These are phyloP conservation scores for Myrica gale DNA, from an alignment of 306 rosid genomes.

Conservation along the genomic window DNA sequence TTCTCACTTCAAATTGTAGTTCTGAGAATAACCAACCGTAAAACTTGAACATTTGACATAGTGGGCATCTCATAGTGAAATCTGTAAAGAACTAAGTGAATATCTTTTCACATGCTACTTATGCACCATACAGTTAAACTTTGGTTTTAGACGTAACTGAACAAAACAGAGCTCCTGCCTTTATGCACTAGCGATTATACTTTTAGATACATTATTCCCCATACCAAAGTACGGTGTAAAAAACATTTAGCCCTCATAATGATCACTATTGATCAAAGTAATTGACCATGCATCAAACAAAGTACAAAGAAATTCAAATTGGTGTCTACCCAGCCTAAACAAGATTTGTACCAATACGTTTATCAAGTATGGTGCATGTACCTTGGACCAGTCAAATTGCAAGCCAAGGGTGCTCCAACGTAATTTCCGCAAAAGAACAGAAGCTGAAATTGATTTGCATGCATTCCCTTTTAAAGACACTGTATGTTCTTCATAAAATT, in stretches of 20 bases:
- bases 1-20: too few relatives aligned
- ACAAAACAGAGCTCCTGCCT: neutral
- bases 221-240: neutral
- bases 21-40: neutral
- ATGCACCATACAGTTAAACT: neutral
- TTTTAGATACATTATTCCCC: neutral
- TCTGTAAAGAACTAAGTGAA: neutral
- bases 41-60: neutral
- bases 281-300: neutral
- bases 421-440: constrained; percentile 64
- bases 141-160: neutral
- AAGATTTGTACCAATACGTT: neutral
- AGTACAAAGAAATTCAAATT: neutral
- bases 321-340: neutral
- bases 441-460: constrained; percentile 56
- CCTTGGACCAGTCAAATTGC: constrained; percentile 96
- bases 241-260: neutral
- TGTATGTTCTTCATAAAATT: constrained; percentile 40
- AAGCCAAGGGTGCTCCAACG: constrained; percentile 98
- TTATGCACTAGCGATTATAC: neutral
- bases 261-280: neutral
- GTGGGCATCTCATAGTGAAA: neutral
- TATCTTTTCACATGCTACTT: neutral
- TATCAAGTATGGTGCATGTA: constrained; percentile 18
- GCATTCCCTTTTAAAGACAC: constrained; percentile 34